Evolutionary conservation across 169 alveolate species (phyloP), one percentile per base, ranked within the genome.

Genomic region (Cryptosporidium bovis): DNA sequence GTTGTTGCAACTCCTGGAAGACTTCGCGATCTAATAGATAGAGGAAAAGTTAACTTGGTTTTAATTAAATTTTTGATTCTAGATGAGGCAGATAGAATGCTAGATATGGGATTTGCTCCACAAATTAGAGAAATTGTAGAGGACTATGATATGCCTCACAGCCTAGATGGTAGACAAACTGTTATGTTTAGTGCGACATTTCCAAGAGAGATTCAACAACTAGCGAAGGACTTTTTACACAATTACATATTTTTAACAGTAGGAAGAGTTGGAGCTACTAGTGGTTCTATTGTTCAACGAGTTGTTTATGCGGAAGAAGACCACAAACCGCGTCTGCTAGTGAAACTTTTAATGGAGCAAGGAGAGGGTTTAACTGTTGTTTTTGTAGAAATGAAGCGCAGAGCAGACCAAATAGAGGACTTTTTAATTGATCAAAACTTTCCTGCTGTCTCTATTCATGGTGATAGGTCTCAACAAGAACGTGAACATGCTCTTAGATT

Each of bases 1-100:
- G 90, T 97, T 34, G 98, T 96, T 27, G 99, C 99, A 20, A 96
- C 98, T 16, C 99, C 99, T 5, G 99, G 99, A 29, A 92, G 99
- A 31, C 92, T 97, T 40, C 90, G 94, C 40, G 99, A 97, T 65
- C 91, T 97, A 51, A 84, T 97, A 60, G 95, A 94, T 36, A 84
- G 93, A 62, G 91, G 95, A 31, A 82, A 91, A 83, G 94, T 95
- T 20, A 67, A 83, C 36, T 90, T 96, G 71, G 71, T 83, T 24
- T 92, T 91, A 33, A 93, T 95, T 8, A 92, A 94, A 55, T 95
- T 91, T 91, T 91, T 97, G 56, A 96, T 97, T 31, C 66, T 97
- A 36, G 99, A 97, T 85, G 99, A 97, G 93, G 99, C 98, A 18
- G 99, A 97, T 90, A 91, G 98, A 83, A 95, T 96, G 97, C 82